Base-by-base conservation (phyloP, 2,329 filamentous ascomycete species). In the Macrophomina pseudophaseolina region DNA sequence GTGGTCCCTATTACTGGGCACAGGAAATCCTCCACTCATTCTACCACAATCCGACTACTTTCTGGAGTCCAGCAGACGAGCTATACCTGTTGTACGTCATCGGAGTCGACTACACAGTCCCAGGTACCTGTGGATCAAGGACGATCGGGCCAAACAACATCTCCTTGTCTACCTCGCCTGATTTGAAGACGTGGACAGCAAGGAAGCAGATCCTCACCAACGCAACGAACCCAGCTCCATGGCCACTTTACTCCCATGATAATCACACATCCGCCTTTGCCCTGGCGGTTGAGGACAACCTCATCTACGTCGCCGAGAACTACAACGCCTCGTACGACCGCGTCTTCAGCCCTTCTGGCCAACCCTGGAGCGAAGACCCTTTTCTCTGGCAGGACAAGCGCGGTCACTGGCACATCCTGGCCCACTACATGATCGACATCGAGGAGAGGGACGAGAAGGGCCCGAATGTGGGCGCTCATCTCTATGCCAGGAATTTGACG, bases 21-120 rank as follows among this genome's bases (percentile, higher is more conserved):
- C 75, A 81, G 16, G 76, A 78, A 5, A 71, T 85, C 0, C 76
- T 78, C 2, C 72, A 75, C 2, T 79, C 78, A 2, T 85, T 85
- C 49, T 78, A 76, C 0, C 83, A 85, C 66, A 85, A 85, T 40
- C 80, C 81, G 0, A 80, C 80, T 0, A 75, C 80, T 0, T 70
- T 84, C 0, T 84, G 79, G 70, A 83, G 80, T 38, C 78, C 78
- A 0, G 79, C 77, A 0, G 82, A 85, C n/a, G 44, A 75, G 1
- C 75, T 74, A 23, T 85, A 82, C 49, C 70, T 85, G 0, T 68
- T 85, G 1, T 83, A 83, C 67, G 75, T 76, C 28, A 85, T 84
- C 46, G 83, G 82, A 4, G 74, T 72, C 56, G 72, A 77, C 52
- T 68, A 75, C 72, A 79, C 68, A 0, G 63, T 71, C 5, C 71